Base-by-base conservation (phyloP, 495 filamentous ascomycete species). In the Haplographium delicatum region DNA sequence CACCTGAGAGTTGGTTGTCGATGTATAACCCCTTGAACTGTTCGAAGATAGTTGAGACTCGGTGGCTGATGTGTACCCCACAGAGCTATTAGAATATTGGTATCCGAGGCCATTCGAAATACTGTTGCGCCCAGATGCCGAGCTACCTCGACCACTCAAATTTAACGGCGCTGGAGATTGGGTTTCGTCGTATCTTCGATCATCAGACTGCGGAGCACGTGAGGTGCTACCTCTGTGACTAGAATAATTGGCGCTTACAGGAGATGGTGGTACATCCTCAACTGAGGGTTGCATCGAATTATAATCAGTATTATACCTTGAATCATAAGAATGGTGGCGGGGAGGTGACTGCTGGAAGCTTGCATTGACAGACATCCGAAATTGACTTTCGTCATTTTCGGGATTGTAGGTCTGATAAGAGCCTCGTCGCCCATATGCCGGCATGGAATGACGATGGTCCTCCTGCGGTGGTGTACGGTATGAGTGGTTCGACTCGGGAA, bases 251-350 rank as follows among this genome's bases (percentile, higher is more conserved):
- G 23, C 16, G 28, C 34, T n/a, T 18, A 23, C 33, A 1, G 74
- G 74, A 11, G 73, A 72, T 39, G 74, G 71, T 2, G 79, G 76
- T 39, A 80, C 83, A 62, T 86, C 83, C 58, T 85, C 83, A 37
- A 86, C 83, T 4, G 75, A 79, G 19, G 82, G 80, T 51, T 86
- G 82, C 83, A 86, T 82, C 13, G 71, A 68, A 30, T 72, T 71
- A 51, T 72, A 56, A 31, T 50, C 28, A 22, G 62, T 60, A 25
- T 73, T 72, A 50, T 73, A 75, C 34, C 57, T 51, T 3, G 65
- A 43, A 49, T 78, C 75, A 45, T 73, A 77, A 5, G 73, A 75
- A 40, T 78, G 64, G 56, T 77, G 73, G 1, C 70, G 66, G 25
- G 65, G 62, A n/a, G 63, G 65, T 5, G 64, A 33, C 31, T 52